Evolutionary conservation across 108 stramenopile species (phyloP).

Genomic region (Fragilaria crotonensis): DNA sequence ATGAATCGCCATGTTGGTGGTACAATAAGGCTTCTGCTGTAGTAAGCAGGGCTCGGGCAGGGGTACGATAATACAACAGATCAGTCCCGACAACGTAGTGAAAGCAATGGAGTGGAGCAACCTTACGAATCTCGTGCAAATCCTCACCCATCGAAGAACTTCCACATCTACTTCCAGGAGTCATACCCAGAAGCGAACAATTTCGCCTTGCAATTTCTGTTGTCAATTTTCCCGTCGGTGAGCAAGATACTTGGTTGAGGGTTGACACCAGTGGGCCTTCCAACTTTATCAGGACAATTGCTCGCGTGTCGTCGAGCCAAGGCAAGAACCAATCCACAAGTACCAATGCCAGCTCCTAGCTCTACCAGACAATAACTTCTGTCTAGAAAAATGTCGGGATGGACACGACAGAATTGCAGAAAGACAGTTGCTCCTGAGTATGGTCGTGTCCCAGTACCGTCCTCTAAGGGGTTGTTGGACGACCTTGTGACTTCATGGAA

Average conservation of each 20-base stretch:
- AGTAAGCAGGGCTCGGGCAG: neutral
- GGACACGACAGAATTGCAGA: neutral
- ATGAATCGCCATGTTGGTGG: too few relatives aligned
- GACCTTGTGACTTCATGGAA: neutral
- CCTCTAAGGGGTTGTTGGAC: neutral
- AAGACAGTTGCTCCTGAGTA: neutral
- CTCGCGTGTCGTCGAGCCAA: neutral
- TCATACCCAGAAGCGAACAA: neutral
- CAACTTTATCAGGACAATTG: too few relatives aligned
- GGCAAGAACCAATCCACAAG: neutral
- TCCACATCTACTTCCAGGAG: neutral
- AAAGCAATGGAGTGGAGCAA: neutral
- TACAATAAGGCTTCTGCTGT: neutral
- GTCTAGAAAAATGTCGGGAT: neutral
- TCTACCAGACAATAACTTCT: neutral
- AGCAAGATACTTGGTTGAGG: neutral
- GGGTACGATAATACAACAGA: neutral
- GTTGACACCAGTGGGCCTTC: neutral
- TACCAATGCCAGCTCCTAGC: neutral
- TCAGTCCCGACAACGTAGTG: neutral
- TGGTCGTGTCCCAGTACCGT: slow-evolving; percentile 1
- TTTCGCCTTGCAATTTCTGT: neutral
- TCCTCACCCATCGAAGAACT: neutral
- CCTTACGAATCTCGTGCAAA: neutral
- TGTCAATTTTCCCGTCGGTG: neutral